Evolutionary conservation across 2,329 filamentous ascomycete genomes (phyloP).

Genomic region (Davidsoniella australis): DNA sequence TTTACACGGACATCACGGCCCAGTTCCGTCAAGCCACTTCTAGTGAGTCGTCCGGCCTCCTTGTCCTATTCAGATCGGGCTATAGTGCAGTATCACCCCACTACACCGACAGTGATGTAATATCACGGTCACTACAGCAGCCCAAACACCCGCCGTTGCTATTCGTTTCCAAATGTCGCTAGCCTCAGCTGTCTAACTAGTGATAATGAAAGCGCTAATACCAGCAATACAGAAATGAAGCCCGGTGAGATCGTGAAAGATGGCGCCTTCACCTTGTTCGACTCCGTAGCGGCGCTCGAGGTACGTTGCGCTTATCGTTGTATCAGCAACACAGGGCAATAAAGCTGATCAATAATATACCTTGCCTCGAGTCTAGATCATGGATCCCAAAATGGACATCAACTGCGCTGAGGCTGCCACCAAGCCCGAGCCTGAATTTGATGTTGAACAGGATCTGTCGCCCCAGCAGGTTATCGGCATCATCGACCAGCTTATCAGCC

Average conservation of each 20-base stretch:
- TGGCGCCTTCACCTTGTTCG: conserved; percentile 84
- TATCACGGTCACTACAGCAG: not conserved
- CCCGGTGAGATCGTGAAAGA: conserved; percentile 76
- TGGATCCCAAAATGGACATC: conserved; percentile 98
- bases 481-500: conserved; percentile 80
- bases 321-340: no score
- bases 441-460: conserved; percentile 48
- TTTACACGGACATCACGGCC: conserved; percentile 11
- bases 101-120: not conserved
- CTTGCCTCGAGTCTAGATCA: conserved; percentile 46
- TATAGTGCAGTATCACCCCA: conserved; percentile 1
- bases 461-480: conserved; percentile 78
- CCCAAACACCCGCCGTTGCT: not conserved
- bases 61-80: not conserved
- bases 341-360: not conserved
- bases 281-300: conserved; percentile 78
- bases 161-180: not conserved
- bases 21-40: conserved; percentile 8
- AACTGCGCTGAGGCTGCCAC: conserved; percentile 66
- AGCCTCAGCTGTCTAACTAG: not conserved
- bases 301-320: conserved; percentile 21
- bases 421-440: conserved; percentile 68
- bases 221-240: conserved; percentile 6
- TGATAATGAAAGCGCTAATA: no score
- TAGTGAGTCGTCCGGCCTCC: conserved; percentile 1